Evolutionary conservation across 2,329 filamentous ascomycete species (phyloP).

Genomic region (Penicillium sp.): DNA sequence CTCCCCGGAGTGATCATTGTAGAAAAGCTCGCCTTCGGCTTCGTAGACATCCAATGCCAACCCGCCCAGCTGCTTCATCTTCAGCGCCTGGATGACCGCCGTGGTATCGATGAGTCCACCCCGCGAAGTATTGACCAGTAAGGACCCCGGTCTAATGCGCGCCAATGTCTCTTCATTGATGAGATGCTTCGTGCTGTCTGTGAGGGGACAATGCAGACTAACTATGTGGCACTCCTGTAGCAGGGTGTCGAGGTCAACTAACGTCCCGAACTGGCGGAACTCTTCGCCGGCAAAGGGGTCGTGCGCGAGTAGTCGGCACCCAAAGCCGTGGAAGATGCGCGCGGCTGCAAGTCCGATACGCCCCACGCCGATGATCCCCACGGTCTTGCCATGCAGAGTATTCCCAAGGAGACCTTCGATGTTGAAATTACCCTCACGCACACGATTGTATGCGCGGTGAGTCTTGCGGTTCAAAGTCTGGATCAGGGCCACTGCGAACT

Average conservation of each 20-base stretch:
- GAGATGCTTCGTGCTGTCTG: slow-evolving; percentile 57
- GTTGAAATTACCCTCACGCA: slow-evolving; percentile 66
- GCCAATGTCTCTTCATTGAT: slow-evolving; percentile 55
- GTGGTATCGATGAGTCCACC: slow-evolving; percentile 62
- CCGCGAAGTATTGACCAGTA: slow-evolving; percentile 65
- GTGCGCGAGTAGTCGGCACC: slow-evolving; percentile 60
- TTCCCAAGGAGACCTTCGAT: slow-evolving; percentile 59
- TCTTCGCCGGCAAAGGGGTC: slow-evolving; percentile 55
- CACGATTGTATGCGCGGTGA: slow-evolving; percentile 65
- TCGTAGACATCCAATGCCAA: slow-evolving; percentile 69
- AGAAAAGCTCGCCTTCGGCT: slow-evolving; percentile 59
- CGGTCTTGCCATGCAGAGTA: slow-evolving; percentile 63
- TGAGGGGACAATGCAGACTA: slow-evolving; percentile 65
- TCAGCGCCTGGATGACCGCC: slow-evolving; percentile 60
- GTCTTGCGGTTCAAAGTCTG: slow-evolving; percentile 67
- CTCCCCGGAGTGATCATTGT: slow-evolving; percentile 62
- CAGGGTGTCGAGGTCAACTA: slow-evolving; percentile 54
- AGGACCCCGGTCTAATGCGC: slow-evolving; percentile 57
- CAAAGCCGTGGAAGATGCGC: slow-evolving; percentile 62
- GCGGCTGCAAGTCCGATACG: slow-evolving; percentile 63
- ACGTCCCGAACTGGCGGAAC: slow-evolving; percentile 51
- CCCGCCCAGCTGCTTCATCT: slow-evolving; percentile 58
- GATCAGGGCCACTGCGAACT: slow-evolving; percentile 65
- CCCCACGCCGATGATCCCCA: slow-evolving; percentile 64
- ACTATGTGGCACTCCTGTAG: slow-evolving; percentile 59